Percentiles rank a stretch among this genome's conserved stretches.
Conservation (phyloP, 345 rosid species). For the Eucalyptus paniculata region DNA sequence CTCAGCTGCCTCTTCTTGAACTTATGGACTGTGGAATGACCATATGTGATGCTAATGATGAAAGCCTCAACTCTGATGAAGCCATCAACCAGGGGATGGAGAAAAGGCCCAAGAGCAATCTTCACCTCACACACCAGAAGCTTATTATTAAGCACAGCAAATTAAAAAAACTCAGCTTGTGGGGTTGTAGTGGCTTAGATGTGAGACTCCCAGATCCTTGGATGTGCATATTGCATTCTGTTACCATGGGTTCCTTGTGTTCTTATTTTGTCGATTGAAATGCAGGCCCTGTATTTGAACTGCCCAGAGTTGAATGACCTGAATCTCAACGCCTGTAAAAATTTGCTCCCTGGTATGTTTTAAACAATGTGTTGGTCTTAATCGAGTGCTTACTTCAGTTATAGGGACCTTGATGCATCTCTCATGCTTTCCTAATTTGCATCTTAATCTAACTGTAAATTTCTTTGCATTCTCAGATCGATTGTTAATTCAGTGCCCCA, state of each 20-base stretch:
- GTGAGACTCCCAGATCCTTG: conserved; percentile 28
- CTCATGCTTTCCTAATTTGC: background rate
- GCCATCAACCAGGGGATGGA: conserved; percentile 18
- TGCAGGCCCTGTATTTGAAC: conserved; percentile 82
- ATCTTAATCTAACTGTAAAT: background rate
- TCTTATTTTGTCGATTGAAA: conserved; percentile 9
- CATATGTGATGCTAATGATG: conserved; percentile 51
- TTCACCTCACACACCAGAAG: conserved; percentile 66
- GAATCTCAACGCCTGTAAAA: conserved; percentile 70
- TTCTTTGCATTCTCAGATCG: conserved; percentile 25
- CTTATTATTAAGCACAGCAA: conserved; percentile 75
- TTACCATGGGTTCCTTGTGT: background rate
- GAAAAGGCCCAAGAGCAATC: conserved; percentile 29
- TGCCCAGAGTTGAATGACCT: conserved; percentile 87
- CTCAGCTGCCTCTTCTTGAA: conserved; percentile 89
- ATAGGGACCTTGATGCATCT: background rate
- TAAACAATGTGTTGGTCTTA: background rate
- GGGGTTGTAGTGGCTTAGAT: conserved; percentile 98
- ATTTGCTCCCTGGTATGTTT: conserved; percentile 57
- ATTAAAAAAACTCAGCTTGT: conserved; percentile 80
- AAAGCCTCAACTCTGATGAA: conserved; percentile 18
- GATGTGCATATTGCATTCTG: background rate
- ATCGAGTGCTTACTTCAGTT: background rate
- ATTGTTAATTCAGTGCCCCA: conserved; percentile 84
- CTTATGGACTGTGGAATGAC: conserved; percentile 99